A percentile compares a stretch with the other conserved stretches of the same genome.
These are phyloP conservation scores for Paecilomyces formosus DNA, from an alignment of 2,329 filamentous ascomycete species.

Conservation along the genomic window DNA sequence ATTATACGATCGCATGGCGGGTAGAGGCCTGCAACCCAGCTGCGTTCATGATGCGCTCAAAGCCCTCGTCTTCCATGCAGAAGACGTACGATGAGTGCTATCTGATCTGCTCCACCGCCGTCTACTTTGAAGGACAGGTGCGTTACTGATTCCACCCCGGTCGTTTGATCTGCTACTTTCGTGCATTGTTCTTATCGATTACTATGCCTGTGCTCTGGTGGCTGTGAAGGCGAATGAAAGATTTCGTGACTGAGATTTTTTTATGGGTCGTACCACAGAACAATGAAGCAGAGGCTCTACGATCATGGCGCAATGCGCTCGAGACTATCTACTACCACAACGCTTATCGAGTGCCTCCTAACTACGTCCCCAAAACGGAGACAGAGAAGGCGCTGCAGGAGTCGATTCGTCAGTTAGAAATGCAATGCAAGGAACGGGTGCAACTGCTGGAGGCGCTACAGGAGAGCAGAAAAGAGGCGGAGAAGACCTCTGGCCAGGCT, in stretches of 20 bases:
- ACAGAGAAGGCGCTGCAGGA: slow-evolving; percentile 78
- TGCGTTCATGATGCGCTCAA: slow-evolving; percentile 44
- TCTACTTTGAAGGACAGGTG: slow-evolving; percentile 93
- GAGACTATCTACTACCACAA: slow-evolving; percentile 84
- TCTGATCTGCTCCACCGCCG: slow-evolving; percentile 85
- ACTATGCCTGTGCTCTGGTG: neutral
- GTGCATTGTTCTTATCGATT: neutral
- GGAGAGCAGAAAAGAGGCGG: slow-evolving; percentile 52
- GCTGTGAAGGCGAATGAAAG: neutral
- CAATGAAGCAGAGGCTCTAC: slow-evolving; percentile 82
- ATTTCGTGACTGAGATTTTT: slow-evolving; percentile 1
- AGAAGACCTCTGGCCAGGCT: slow-evolving; percentile 18
- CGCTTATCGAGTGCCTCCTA: slow-evolving; percentile 63
- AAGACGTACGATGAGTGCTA: slow-evolving; percentile 98
- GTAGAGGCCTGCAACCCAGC: slow-evolving; percentile 14
- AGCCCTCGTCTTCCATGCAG: slow-evolving; percentile 68
- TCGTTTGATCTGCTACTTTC: too few relatives aligned
- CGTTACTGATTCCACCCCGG: slow-evolving; percentile 8
- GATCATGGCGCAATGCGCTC: slow-evolving; percentile 83
- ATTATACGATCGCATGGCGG: slow-evolving; percentile 13
- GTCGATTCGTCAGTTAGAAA: slow-evolving; percentile 72
- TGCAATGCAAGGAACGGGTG: slow-evolving; percentile 89
- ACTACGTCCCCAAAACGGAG: slow-evolving; percentile 65
- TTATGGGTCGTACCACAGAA: slow-evolving; percentile 47
- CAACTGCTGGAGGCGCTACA: slow-evolving; percentile 77